Base-by-base conservation (phyloP, 1,284 basidiomycete genomes). In the Volvariella volvacea region DNA sequence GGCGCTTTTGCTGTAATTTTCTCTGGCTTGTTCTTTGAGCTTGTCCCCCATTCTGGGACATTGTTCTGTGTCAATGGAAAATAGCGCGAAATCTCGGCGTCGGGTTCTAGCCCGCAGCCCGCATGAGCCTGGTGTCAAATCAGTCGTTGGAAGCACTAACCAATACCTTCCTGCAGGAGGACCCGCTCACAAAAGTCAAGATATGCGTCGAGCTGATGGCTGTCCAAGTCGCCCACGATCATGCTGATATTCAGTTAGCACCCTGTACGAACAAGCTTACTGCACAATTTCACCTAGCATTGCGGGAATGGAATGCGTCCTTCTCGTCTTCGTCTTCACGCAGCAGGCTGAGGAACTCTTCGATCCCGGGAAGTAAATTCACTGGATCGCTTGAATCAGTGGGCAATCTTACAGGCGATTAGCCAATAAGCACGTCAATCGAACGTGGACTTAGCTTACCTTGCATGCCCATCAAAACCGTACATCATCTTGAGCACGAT, bases 401-500 rank as follows among this genome's bases (percentile, higher is more conserved):
- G 25, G 25, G 12, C 12, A 12, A 28, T 12, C 25, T 28, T 28
- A 6, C 6, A 28, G 25, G 12, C 25, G 25, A 12, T 28, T 12
- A 28, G 25, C 25, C 6, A 12, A 12, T 12, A 28, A 28, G 12
- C 25, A 12, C 25, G 25, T 28, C 25, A 12, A 6, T 28, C 12
- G 25, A 28, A 28, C 25, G 6, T 28, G 19, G 20, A 20, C 25
- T 30, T 22, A 15, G 21, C 22, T 59, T 52, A 80, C 86, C 86
- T 75, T 40, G 57, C 50, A 48, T 63, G 64, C n/a, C 80, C 87
- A 60, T 92, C 89, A 22, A 93, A 59, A 1, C 91, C 90, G 55
- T 93, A 92, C 8, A 83, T 74, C 67, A 93, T 68, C 64, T 92
- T 93, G 58, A 92, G 69, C 22, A 83, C 77, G 3, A 92, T 68